Percentiles rank a stretch among this genome's conserved stretches.
Evolutionary conservation across 139 green algal species (phyloP).

Genomic region (Edaphochlamys debaryana): DNA sequence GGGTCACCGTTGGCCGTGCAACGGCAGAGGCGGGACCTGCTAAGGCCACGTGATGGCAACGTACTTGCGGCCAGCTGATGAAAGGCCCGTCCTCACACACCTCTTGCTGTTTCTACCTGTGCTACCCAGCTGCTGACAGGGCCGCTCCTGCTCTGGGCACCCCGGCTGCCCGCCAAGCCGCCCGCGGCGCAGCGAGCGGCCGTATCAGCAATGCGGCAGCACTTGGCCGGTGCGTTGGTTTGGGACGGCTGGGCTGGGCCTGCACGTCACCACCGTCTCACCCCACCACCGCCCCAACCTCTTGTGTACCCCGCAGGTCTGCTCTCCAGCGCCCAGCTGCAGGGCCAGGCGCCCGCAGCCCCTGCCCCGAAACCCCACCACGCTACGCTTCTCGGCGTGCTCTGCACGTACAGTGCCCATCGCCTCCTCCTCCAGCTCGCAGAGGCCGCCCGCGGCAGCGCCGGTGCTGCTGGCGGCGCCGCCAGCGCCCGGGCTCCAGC

Average conservation of each 20-base stretch:
- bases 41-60: background rate
- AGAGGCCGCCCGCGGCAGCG: background rate
- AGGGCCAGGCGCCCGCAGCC: background rate
- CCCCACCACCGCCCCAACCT: no score
- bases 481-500: background rate
- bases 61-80: background rate
- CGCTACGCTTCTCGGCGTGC: no score
- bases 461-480: background rate
- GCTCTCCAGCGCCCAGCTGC: background rate
- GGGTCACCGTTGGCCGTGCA: background rate
- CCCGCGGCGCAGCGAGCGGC: slow-evolving; percentile 3
- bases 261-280: background rate
- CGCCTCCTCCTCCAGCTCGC: background rate
- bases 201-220: background rate
- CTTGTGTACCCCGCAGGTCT: no score
- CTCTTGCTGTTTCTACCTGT: background rate
- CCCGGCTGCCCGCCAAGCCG: slow-evolving; percentile 20
- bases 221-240: slow-evolving; percentile 26
- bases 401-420: background rate
- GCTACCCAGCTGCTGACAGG: background rate
- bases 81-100: background rate
- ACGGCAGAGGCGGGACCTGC: background rate
- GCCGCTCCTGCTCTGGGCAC: background rate
- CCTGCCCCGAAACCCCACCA: no score
- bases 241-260: no score